Base-by-base conservation (phyloP, 352 stramenopile genomes). In the Stramenopiles sp. region DNA sequence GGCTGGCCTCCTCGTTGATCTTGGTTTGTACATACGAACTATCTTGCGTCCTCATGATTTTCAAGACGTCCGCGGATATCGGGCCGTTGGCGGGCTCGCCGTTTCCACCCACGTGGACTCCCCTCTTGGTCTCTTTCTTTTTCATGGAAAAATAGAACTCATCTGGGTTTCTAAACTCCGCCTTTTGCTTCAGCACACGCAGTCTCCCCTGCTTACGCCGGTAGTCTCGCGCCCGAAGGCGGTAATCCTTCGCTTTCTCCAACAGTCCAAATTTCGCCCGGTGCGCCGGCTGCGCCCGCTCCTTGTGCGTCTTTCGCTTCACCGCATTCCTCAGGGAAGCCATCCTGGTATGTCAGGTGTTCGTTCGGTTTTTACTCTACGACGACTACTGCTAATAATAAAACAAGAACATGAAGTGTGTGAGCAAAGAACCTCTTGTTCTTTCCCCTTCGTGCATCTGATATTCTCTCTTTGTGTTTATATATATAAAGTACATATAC, bases 101-200 rank as follows among this genome's bases (percentile, higher is more conserved):
- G 25, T 63, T 63, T 79, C 82, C 83, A n/a, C 84, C 89, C 32
- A 88, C 76, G 80, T 91, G 85, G 34, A 89, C 81, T 68, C 85
- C 85, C n/a, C 78, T 78, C 68, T 88, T 82, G 2, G 89, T 95
- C 78, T 86, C 79, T 1, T 82, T 80, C 48, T 83, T 86, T 69
- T 93, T 84, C 95, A 99, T 99, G 31, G 85, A 87, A 82, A 96
- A 97, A 83, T 99, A 98, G 82, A 98, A 99, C 85, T 99, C 95
- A 82, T 99, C 95, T 4, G 94, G 93, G 80, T 99, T 99, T 75
- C 91, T 85, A 81, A 96, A 87, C n/a, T 89, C 80, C 25, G 91
- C 92, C 79, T 97, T 97, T 68, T 86, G 79, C 71, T 91, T 81
- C 79, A 98, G 86, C 35, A 80, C 82, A 76, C 87, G 85, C 32